phyloP scores from a whole-genome alignment of 352 stramenopile genomes.

The Elongisporangium senticosum region DNA sequence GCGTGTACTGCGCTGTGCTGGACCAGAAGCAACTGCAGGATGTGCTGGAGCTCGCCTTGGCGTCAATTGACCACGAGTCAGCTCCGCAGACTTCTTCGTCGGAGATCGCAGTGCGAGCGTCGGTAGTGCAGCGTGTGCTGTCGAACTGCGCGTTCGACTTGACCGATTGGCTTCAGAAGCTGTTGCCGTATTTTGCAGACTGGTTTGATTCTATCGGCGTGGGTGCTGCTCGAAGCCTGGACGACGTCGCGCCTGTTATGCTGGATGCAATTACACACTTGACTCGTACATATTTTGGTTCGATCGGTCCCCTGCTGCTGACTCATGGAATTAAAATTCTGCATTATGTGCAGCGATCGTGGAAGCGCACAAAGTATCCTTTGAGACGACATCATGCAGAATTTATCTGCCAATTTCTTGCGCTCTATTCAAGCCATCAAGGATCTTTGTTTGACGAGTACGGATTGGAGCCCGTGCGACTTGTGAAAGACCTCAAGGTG shows the following conservation, averaged over 20 bases:
- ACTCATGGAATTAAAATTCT: slow-evolving; percentile 34
- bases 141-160: slow-evolving; percentile 62
- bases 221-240: slow-evolving; percentile 8
- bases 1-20: slow-evolving; percentile 67
- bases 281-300: slow-evolving; percentile 34
- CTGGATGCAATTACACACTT: slow-evolving; percentile 52
- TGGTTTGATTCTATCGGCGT: slow-evolving; percentile 40
- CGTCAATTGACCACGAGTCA: slow-evolving; percentile 33
- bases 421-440: slow-evolving; percentile 45
- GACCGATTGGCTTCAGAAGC: slow-evolving; percentile 26
- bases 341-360: slow-evolving; percentile 60
- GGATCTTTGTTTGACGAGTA: slow-evolving; percentile 23
- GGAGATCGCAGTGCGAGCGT: slow-evolving; percentile 17
- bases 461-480: slow-evolving; percentile 21
- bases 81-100: slow-evolving; percentile 8
- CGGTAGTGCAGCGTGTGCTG: slow-evolving; percentile 39
- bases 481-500: slow-evolving; percentile 40
- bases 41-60: slow-evolving; percentile 48
- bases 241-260: slow-evolving; percentile 33
- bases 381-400: slow-evolving; percentile 31
- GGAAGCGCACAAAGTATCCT: slow-evolving; percentile 33
- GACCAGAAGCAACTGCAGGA: slow-evolving; percentile 42
- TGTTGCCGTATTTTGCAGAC: slow-evolving; percentile 35
- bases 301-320: slow-evolving; percentile 35
- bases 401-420: slow-evolving; percentile 57